Conservation (phyloP, 345 rosid genomes). For the Syzygium oleosum region DNA sequence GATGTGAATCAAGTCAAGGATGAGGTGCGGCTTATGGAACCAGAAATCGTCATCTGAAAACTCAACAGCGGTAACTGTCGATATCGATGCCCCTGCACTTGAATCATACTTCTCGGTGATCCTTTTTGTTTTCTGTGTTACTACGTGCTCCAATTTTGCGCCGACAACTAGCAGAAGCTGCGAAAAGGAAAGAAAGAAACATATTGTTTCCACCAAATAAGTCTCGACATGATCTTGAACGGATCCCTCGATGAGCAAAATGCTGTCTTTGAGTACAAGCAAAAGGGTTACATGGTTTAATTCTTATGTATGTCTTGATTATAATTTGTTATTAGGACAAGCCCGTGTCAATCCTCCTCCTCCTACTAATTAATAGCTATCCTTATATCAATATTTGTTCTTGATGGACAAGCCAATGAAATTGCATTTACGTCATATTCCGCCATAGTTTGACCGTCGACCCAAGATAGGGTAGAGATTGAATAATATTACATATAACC, state of each 20-base stretch:
- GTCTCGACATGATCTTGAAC: background rate
- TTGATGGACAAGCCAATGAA: background rate
- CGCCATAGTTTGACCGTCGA: background rate
- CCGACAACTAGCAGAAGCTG: constrained; percentile 76
- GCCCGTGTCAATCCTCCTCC: background rate
- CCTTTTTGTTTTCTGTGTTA: constrained; percentile 47
- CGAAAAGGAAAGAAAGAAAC: background rate
- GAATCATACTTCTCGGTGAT: constrained; percentile 51
- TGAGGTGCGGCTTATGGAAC: constrained; percentile 43
- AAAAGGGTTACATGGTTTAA: background rate
- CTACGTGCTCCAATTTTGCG: constrained; percentile 63
- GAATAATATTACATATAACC: background rate
- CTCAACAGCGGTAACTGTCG: constrained; percentile 12
- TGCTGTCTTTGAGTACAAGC: background rate
- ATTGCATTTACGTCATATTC: background rate
- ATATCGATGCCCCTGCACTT: constrained; percentile 29
- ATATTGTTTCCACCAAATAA: background rate
- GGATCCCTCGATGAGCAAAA: background rate
- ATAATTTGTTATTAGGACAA: background rate
- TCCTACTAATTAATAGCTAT: background rate
- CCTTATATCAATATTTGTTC: background rate
- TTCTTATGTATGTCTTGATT: background rate
- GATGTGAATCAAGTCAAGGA: constrained; percentile 63
- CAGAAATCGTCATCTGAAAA: constrained; percentile 75
- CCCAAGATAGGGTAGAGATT: background rate